phyloP scores from a whole-genome alignment of 2,329 filamentous ascomycete genomes.

The Dactylella cylindrospora region DNA sequence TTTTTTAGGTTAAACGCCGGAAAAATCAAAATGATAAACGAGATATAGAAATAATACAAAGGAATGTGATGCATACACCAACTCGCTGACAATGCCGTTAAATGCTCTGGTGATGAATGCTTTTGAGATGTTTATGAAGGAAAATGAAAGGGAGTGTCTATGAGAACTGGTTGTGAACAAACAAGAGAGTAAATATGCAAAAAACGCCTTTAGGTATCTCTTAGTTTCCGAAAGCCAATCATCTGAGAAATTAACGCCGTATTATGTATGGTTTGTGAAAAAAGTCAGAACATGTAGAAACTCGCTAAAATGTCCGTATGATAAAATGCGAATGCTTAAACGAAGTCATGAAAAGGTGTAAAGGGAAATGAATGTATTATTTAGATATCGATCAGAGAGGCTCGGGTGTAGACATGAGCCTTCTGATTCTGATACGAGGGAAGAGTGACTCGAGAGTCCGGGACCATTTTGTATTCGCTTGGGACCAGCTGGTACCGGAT shows the following conservation, averaged over 20 bases:
- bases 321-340: background rate
- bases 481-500: conserved; percentile 47
- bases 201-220: conserved; percentile 40
- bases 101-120: conserved; percentile 21
- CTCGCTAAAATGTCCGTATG: conserved; percentile 26
- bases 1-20: too few relatives aligned
- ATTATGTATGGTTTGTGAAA: conserved; percentile 10
- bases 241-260: conserved; percentile 41
- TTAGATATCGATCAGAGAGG: conserved; percentile 40
- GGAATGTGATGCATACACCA: conserved; percentile 11
- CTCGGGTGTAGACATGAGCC: conserved; percentile 34
- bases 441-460: conserved; percentile 37
- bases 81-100: conserved; percentile 19
- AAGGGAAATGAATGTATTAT: background rate
- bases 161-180: conserved; percentile 1
- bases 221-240: too few relatives aligned
- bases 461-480: conserved; percentile 46
- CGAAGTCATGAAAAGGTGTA: background rate
- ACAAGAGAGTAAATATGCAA: conserved; percentile 11
- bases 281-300: conserved; percentile 9
- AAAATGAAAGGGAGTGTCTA: conserved; percentile 20
- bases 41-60: conserved; percentile 6
- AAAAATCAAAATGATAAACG: background rate
- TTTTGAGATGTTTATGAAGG: background rate
- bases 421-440: conserved; percentile 37